phyloP scores from a whole-genome alignment of 169 alveolate species.

The Plasmodium malariae region DNA sequence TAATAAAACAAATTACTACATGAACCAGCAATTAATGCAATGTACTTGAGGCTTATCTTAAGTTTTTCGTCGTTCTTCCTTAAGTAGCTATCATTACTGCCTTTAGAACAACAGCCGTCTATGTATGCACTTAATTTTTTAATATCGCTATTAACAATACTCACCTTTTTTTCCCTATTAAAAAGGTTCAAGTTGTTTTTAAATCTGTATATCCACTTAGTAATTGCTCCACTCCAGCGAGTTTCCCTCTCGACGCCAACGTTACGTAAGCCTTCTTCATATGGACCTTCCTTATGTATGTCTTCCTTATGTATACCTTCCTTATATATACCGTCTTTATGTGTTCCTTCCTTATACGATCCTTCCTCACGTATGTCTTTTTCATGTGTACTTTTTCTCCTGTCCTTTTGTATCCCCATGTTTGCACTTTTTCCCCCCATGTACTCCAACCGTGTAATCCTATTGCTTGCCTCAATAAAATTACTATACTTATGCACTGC shows the following conservation, averaged over 20 bases:
- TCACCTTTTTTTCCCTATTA: not conserved
- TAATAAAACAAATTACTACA: conserved; percentile 17
- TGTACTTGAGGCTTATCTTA: conserved; percentile 19
- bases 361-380: too few species aligned
- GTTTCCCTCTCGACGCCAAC: too few species aligned
- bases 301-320: too few species aligned
- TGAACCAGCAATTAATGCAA: conserved; percentile 1
- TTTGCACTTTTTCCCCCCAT: not conserved
- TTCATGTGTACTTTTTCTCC: not conserved
- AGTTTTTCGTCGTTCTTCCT: not conserved
- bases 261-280: too few species aligned
- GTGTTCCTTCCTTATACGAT: too few species aligned
- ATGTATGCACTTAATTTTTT: conserved; percentile 1
- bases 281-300: too few species aligned
- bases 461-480: conserved; percentile 9
- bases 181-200: conserved; percentile 14
- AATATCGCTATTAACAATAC: conserved; percentile 21
- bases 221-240: too few species aligned
- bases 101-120: not conserved
- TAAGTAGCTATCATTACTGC: not conserved
- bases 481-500: not conserved
- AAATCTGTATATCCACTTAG: conserved; percentile 54
- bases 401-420: not conserved
- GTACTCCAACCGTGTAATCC: conserved; percentile 14
- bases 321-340: too few species aligned